phyloP scores from a whole-genome alignment of 2,329 filamentous ascomycete genomes.

The Fusarium praegraminearum region DNA sequence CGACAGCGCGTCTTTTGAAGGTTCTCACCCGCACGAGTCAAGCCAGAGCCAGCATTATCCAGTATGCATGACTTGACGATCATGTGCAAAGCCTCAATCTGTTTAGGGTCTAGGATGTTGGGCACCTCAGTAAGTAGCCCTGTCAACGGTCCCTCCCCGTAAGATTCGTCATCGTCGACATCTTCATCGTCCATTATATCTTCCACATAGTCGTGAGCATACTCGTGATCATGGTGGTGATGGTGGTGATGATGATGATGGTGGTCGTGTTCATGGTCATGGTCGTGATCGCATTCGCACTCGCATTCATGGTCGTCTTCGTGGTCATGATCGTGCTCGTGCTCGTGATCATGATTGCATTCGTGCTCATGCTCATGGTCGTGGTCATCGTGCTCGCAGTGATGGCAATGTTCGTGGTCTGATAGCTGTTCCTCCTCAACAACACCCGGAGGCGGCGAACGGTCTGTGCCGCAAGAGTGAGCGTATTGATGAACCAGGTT shows the following conservation, averaged over 20 bases:
- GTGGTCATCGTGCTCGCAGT: conserved; percentile 46
- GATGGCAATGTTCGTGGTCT: conserved; percentile 54
- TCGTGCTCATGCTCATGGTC: conserved; percentile 41
- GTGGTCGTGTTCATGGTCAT: conserved; percentile 35
- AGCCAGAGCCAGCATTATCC: conserved; percentile 78
- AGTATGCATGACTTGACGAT: conserved; percentile 96
- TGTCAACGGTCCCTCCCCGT: conserved; percentile 80
- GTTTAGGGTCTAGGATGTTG: conserved; percentile 91
- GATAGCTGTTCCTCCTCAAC: conserved; percentile 56
- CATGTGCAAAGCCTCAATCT: conserved; percentile 97
- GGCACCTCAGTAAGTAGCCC: conserved; percentile 93
- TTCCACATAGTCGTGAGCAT: conserved; percentile 61
- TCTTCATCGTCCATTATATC: conserved; percentile 75
- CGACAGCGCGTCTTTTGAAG: conserved; percentile 92
- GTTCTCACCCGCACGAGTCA: conserved; percentile 77
- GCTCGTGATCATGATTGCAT: conserved; percentile 48
- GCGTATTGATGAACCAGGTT: conserved; percentile 69
- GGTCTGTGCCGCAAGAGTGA: conserved; percentile 58
- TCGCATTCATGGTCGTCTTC: conserved; percentile 52
- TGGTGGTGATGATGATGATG: conserved; percentile 47
- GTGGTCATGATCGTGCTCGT: conserved; percentile 34
- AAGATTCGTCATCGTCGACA: conserved; percentile 81
- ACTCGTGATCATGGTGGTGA: conserved; percentile 55
- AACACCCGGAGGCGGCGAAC: conserved; percentile 53
- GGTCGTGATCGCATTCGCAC: conserved; percentile 50